Evolutionary conservation across 352 stramenopile species (phyloP), one percentile per base, ranked within the genome.

Genomic region (Sclerospora graminicola): DNA sequence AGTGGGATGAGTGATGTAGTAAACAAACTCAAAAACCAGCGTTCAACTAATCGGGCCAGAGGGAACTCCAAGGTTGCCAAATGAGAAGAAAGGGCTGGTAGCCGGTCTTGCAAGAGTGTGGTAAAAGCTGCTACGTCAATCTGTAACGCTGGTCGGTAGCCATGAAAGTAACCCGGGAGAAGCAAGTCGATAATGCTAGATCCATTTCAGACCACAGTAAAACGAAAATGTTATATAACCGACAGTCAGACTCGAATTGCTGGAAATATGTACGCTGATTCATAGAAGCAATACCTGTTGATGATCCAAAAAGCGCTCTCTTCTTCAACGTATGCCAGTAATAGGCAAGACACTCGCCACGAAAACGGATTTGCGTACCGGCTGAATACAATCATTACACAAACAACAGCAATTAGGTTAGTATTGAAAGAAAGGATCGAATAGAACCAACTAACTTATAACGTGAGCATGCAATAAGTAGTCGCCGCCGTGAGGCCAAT

Each of bases 251-350:
- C 23, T 31, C 15, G 15, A 8, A 11, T 7, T 21, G 21, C 7
- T 8, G 27, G 14, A 23, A 19, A 19, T 8, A 32, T 0, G 11
- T 26, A 10, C 0, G 21, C 21, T 26, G 4, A 26, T 26, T 6
- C n/a, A 1, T 13, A 44, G 24, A 26, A 15, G 14, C 21, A 28
- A 1, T 62, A 88, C 77, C 77, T 84, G 54, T 89, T 87, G 36
- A 82, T 69, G 31, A 89, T 75, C 78, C 78, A 89, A 37, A 89
- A 89, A 3, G 70, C 65, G 8, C 57, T 81, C 23, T 87, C 78
- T 67, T 89, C 78, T 42, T 89, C 78, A 4, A 87, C 53, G 19
- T 89, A 89, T 0, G 75, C 75, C 18, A 89, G 45, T 8, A 89
- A 51, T 16, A 89, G 42, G 24, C 75, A 85, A 14, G 55, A 60